Percentiles rank a stretch among this genome's conserved stretches.
Evolutionary conservation across 805 yeast genomes (phyloP).

Genomic region (Clavispora vitiphila): DNA sequence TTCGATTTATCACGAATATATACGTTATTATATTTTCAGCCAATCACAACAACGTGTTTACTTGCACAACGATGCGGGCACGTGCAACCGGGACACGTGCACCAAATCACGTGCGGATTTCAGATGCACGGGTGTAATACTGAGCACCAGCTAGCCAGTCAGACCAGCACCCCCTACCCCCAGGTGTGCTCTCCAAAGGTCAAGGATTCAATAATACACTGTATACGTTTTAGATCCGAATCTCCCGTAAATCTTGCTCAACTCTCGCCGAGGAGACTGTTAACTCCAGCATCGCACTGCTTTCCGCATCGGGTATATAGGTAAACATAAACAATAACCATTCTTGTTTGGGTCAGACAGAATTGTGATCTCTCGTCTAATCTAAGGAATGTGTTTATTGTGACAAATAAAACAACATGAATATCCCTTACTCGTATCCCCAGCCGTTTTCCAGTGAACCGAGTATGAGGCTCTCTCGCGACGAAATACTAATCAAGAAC

Average conservation of each 20-base stretch:
- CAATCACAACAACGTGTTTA: background rate
- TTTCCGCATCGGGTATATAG: conserved; percentile 2
- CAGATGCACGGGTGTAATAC: no score
- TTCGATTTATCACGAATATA: background rate
- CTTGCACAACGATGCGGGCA: background rate
- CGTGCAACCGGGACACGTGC: no score
- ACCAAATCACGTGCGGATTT: no score
- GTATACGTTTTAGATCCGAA: no score
- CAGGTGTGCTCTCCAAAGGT: no score
- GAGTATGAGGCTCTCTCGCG: background rate
- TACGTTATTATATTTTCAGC: background rate
- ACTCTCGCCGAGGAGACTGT: no score
- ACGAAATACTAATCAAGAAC: background rate
- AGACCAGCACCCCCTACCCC: no score
- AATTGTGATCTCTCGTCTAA: background rate
- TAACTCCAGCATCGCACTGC: background rate
- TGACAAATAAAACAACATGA: background rate
- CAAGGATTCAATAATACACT: no score
- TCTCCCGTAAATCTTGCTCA: no score
- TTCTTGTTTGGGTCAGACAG: background rate
- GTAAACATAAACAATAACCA: conserved; percentile 4
- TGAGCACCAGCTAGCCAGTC: no score
- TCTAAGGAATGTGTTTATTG: no score
- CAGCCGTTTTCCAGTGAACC: background rate
- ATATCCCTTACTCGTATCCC: background rate